A percentile compares a stretch with the other conserved stretches of the same genome.
phyloP scores from a whole-genome alignment of 805 yeast species.

The Maudiozyma bulderi region DNA sequence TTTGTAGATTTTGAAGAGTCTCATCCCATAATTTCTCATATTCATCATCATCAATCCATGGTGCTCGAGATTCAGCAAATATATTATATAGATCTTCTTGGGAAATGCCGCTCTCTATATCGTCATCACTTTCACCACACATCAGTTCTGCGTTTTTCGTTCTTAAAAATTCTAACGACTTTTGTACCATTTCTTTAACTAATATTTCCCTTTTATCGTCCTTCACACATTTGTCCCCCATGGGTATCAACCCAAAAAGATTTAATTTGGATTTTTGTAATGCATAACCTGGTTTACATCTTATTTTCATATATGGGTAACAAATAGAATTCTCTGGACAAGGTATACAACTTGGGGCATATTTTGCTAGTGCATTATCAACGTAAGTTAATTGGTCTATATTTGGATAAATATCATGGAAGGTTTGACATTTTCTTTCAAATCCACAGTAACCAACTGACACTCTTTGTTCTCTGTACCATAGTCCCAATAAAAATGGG shows the following conservation, averaged over 20 bases:
- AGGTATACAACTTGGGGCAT: slow-evolving; percentile 55
- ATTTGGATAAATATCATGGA: slow-evolving; percentile 30
- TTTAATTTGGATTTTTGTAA: slow-evolving; percentile 27
- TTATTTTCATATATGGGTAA: slow-evolving; percentile 45
- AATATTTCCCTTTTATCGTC: slow-evolving; percentile 65
- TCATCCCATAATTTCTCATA: slow-evolving; percentile 60
- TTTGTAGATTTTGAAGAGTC: slow-evolving; percentile 50
- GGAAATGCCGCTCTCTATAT: slow-evolving; percentile 42
- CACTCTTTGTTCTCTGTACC: slow-evolving; percentile 58
- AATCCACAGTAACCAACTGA: slow-evolving; percentile 69
- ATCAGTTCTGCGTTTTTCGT: slow-evolving; percentile 53
- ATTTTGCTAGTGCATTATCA: slow-evolving; percentile 38
- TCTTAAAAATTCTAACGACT: slow-evolving; percentile 57
- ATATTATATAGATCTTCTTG: slow-evolving; percentile 44
- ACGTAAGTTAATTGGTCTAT: slow-evolving; percentile 19
- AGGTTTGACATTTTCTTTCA: slow-evolving; percentile 31
- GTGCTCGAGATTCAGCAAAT: slow-evolving; percentile 32
- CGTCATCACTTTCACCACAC: slow-evolving; percentile 46
- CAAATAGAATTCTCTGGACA: slow-evolving; percentile 84
- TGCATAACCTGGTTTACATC: slow-evolving; percentile 64
- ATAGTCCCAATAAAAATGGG: slow-evolving; percentile 35
- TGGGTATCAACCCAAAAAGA: slow-evolving; percentile 48
- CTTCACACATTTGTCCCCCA: slow-evolving; percentile 57
- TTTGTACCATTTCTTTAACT: slow-evolving; percentile 53
- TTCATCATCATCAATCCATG: slow-evolving; percentile 41